Conservation (phyloP, 73 alveolate species). For the Blepharisma japonicum region DNA sequence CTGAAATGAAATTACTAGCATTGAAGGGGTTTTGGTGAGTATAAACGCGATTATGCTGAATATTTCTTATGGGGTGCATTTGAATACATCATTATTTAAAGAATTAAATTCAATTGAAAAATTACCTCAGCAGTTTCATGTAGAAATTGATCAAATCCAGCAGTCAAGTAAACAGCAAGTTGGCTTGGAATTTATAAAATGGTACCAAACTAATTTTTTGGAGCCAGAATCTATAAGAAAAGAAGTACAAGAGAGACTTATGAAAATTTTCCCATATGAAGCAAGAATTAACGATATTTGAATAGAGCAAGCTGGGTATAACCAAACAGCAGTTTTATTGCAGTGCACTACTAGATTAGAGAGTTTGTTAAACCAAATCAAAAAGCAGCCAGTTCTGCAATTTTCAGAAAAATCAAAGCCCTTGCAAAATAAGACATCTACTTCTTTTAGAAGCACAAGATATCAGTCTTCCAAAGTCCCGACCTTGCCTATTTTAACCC, state of each 20-base stretch:
- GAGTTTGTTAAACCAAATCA: not conserved
- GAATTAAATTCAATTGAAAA: not conserved
- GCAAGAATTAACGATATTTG: conserved; percentile 5
- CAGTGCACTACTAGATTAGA: conserved; percentile 21
- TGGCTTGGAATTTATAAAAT: conserved; percentile 8
- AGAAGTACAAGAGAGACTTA: not conserved
- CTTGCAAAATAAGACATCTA: not conserved
- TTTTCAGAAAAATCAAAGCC: not conserved
- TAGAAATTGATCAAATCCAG: not conserved
- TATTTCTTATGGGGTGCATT: conserved; percentile 22
- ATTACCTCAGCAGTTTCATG: not conserved
- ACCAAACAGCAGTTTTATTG: conserved; percentile 16
- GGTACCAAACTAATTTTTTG: conserved; percentile 23
- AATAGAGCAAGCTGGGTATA: conserved; percentile 1
- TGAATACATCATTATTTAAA: not conserved
- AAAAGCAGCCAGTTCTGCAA: not conserved
- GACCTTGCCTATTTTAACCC: not conserved
- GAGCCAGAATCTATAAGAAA: not conserved
- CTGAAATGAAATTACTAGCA: not conserved
- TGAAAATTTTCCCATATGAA: conserved; percentile 14
- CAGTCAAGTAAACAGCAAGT: not conserved
- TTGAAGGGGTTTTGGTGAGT: conserved; percentile 14
- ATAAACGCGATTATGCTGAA: not conserved
- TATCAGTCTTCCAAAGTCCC: not conserved
- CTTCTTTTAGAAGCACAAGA: not conserved